Evolutionary conservation across 495 filamentous ascomycete genomes (phyloP).

Genomic region (Oidiodendron maius): DNA sequence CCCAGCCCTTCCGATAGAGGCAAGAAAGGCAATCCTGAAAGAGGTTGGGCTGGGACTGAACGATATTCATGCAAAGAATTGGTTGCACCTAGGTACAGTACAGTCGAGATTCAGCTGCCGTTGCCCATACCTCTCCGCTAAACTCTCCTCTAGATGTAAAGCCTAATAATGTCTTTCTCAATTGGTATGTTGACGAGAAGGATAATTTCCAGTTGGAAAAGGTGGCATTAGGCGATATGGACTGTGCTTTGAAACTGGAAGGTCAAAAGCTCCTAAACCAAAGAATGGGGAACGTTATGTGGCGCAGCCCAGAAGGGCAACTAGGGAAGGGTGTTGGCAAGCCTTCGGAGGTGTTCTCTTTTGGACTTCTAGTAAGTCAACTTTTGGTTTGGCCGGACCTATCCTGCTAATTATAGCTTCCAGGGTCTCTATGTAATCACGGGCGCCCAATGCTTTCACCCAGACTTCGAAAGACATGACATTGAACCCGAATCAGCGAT

Average conservation of each 20-base stretch:
- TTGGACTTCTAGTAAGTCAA: constrained; percentile 3
- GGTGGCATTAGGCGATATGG: constrained; percentile 28
- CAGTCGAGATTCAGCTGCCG: not conserved
- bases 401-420: not conserved
- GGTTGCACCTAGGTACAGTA: not conserved
- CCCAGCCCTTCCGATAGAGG: not conserved
- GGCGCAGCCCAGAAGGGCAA: constrained; percentile 30
- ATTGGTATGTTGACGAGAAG: constrained; percentile 26
- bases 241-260: constrained; percentile 27
- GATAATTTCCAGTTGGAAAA: constrained; percentile 25
- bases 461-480: not conserved
- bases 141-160: constrained; percentile 24
- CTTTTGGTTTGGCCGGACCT: not conserved
- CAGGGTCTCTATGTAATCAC: not conserved
- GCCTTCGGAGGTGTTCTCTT: constrained; percentile 2
- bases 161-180: constrained; percentile 30
- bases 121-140: constrained; percentile 9
- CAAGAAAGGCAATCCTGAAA: not conserved
- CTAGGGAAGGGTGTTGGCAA: constrained; percentile 22
- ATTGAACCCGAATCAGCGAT: not conserved
- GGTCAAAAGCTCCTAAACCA: constrained; percentile 22
- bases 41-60: not conserved
- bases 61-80: not conserved
- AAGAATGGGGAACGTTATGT: constrained; percentile 30
- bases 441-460: not conserved